A percentile compares a stretch with the other conserved stretches of the same genome.
These are phyloP conservation scores for Candida smagusa DNA, from an alignment of 1,139 yeast genomes.

Conservation along the genomic window DNA sequence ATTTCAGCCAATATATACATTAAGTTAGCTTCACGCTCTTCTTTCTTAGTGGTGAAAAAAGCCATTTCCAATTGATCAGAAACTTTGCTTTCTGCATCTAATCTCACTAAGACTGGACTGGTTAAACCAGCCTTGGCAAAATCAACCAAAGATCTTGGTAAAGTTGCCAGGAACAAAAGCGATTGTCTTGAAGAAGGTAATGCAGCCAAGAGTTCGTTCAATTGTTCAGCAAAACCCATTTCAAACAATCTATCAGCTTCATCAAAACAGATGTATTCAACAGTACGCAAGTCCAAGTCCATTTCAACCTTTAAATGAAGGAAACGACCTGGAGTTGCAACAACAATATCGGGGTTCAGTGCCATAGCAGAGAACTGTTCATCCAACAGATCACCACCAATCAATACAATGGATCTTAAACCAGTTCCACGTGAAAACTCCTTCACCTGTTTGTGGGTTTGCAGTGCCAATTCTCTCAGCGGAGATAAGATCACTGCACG, in stretches of 20 bases:
- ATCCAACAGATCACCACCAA: constrained; percentile 97
- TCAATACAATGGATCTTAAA: constrained; percentile 71
- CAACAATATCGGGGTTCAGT: constrained; percentile 88
- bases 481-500: constrained; percentile 90
- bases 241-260: constrained; percentile 98
- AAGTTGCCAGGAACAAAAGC: constrained; percentile 87
- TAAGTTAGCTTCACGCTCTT: constrained; percentile 88
- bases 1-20: constrained; percentile 74
- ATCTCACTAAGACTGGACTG: constrained; percentile 86
- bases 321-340: constrained; percentile 98
- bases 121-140: constrained; percentile 95
- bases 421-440: constrained; percentile 87
- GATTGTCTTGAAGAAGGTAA: constrained; percentile 85
- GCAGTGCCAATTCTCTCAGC: constrained; percentile 90
- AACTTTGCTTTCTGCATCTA: constrained; percentile 88
- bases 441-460: constrained; percentile 83
- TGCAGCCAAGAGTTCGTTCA: constrained; percentile 82
- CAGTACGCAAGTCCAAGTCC: constrained; percentile 76
- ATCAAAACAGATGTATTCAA: constrained; percentile 92
- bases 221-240: constrained; percentile 94
- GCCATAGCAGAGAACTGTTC: constrained; percentile 93
- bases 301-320: constrained; percentile 93
- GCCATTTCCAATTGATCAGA: constrained; percentile 91
- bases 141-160: constrained; percentile 88
- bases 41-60: constrained; percentile 73